Conservation (phyloP, 371 early-diverging fungal species). For the Catenaria anguillulae region DNA sequence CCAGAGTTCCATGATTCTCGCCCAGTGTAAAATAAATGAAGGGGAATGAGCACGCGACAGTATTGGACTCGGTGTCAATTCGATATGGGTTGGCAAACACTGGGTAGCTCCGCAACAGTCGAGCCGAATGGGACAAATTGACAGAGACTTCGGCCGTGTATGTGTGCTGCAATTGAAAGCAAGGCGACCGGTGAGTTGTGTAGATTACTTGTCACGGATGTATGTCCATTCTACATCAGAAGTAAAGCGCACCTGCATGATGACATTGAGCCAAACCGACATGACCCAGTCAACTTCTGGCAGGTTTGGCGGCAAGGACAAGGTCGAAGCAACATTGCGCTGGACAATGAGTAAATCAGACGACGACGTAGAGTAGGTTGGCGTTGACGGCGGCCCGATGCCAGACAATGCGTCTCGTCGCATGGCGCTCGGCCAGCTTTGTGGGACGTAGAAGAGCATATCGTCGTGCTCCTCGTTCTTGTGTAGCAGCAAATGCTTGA, state of each 20-base stretch:
- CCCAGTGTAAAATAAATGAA: not conserved
- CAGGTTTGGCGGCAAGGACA: not conserved
- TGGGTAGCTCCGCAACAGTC: not conserved
- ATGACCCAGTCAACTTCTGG: not conserved
- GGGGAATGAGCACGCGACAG: not conserved
- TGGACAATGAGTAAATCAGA: not conserved
- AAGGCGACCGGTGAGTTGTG: no score
- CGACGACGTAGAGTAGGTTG: no score
- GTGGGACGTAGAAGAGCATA: not conserved
- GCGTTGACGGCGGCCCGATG: no score
- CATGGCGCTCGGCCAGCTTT: no score
- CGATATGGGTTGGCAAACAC: not conserved
- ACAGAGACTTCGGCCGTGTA: slow-evolving; percentile 1
- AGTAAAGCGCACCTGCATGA: not conserved
- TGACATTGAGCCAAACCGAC: not conserved
- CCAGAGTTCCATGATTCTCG: not conserved
- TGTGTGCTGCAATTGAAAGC: no score
- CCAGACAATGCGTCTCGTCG: no score
- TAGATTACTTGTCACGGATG: no score
- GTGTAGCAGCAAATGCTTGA: not conserved
- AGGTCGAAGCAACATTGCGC: not conserved
- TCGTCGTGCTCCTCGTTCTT: not conserved
- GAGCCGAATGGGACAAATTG: not conserved
- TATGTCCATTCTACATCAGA: no score
- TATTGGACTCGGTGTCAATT: not conserved